phyloP scores from a whole-genome alignment of 78 protist species.

The Chrysochromulina parva region DNA sequence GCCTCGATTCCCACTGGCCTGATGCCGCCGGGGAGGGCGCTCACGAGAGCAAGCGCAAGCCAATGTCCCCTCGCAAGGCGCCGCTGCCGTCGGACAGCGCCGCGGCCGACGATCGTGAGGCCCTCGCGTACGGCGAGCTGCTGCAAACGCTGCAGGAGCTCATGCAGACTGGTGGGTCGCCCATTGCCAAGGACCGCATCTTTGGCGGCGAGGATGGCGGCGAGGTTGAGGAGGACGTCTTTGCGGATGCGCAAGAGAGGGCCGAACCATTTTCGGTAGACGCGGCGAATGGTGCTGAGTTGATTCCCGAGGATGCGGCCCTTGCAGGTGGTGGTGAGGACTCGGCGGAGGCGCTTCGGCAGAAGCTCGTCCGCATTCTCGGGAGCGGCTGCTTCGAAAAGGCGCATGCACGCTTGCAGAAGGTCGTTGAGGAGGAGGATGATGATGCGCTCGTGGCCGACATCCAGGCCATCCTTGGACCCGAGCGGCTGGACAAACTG shows the following conservation, averaged over 20 bases:
- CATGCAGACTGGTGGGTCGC: no score
- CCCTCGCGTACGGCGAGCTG: background rate
- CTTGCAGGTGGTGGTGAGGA: no score
- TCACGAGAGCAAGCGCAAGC: no score
- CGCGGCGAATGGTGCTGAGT: background rate
- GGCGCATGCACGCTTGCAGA: background rate
- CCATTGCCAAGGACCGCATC: background rate
- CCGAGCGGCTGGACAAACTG: background rate
- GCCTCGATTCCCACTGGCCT: no score
- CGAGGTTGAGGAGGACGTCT: background rate
- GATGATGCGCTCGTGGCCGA: background rate
- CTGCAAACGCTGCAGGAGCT: constrained; percentile 16
- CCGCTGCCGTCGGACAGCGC: no score
- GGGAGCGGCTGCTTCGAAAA: background rate
- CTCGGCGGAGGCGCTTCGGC: background rate
- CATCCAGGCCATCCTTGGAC: background rate
- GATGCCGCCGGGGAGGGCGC: no score
- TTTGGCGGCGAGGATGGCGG: background rate
- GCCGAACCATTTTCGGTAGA: background rate
- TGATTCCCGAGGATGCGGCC: background rate
- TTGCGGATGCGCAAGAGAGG: background rate
- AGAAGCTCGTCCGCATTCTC: background rate
- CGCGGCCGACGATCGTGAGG: no score
- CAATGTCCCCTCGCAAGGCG: no score
- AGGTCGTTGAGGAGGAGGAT: background rate